A percentile compares a stretch with the other conserved stretches of the same genome.
Conservation (phyloP, 441 rosid species). For the Pelargonium myrrhifolium region DNA sequence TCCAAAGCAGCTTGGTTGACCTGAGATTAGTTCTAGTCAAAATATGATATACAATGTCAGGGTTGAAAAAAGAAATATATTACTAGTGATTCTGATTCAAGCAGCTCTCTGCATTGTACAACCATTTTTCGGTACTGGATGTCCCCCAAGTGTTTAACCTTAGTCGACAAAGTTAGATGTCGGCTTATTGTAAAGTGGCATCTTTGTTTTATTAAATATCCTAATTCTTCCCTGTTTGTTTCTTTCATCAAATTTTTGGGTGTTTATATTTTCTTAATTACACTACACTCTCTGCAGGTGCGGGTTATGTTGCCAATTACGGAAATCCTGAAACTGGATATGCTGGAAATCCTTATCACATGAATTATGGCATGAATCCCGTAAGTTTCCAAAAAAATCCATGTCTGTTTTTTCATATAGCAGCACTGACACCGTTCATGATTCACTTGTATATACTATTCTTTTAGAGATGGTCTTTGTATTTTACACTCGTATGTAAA, state of each 20-base stretch:
- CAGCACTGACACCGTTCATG: background rate
- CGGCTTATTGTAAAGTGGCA: background rate
- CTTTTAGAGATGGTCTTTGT: background rate
- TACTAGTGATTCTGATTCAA: background rate
- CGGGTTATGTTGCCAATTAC: slow-evolving; percentile 48
- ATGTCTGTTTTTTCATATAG: slow-evolving; percentile 3
- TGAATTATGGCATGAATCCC: slow-evolving; percentile 63
- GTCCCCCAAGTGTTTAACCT: background rate
- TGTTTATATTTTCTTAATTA: background rate
- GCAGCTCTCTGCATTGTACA: background rate
- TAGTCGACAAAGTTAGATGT: background rate
- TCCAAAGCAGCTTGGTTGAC: background rate
- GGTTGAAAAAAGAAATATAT: slow-evolving; percentile 1
- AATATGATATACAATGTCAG: background rate
- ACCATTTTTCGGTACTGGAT: background rate
- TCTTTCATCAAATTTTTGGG: background rate
- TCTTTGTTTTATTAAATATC: background rate
- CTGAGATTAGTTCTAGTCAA: background rate
- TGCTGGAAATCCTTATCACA: slow-evolving; percentile 54
- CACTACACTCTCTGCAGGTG: slow-evolving; percentile 31
- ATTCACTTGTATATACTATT: background rate
- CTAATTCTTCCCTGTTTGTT: background rate
- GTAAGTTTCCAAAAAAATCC: too few relatives aligned
- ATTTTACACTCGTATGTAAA: background rate
- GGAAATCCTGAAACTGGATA: slow-evolving; percentile 65